phyloP scores from a whole-genome alignment of 2,329 filamentous ascomycete species.

The Colletotrichum somersetense region DNA sequence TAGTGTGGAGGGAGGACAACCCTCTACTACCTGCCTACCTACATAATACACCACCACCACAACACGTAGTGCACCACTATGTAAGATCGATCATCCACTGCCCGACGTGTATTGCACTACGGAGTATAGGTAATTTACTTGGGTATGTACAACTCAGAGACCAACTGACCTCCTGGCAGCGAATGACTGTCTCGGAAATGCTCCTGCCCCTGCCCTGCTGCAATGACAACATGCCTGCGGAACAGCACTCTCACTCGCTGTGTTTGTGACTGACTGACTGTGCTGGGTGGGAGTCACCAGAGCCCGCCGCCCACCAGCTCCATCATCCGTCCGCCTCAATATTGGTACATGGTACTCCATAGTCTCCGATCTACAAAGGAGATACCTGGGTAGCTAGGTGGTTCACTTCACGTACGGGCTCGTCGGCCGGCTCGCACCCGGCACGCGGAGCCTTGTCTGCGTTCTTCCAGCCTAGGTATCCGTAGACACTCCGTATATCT shows the following conservation, averaged over 20 bases:
- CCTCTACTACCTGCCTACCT: too few relatives aligned
- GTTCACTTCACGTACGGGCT: not conserved
- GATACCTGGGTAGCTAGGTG: too few relatives aligned
- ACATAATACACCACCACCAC: too few relatives aligned
- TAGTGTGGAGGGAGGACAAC: too few relatives aligned
- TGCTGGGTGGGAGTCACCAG: not conserved
- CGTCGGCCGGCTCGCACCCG: not conserved
- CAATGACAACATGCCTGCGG: constrained; percentile 20
- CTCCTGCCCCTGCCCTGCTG: constrained; percentile 8
- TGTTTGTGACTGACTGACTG: not conserved
- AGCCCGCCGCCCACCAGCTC: not conserved
- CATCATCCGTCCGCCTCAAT: not conserved
- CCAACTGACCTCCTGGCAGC: not conserved
- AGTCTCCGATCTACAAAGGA: too few relatives aligned
- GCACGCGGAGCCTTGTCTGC: too few relatives aligned
- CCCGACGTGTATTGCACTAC: too few relatives aligned
- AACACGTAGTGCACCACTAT: too few relatives aligned
- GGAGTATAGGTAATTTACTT: too few relatives aligned
- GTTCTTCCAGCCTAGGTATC: too few relatives aligned
- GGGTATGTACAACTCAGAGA: not conserved
- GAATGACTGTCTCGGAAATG: not conserved
- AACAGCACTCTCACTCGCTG: not conserved
- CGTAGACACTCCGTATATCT: not conserved
- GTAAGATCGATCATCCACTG: too few relatives aligned
- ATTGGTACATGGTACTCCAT: not conserved